Evolutionary conservation across 805 yeast species (phyloP).

Genomic region (Priceomyces melissophilus): DNA sequence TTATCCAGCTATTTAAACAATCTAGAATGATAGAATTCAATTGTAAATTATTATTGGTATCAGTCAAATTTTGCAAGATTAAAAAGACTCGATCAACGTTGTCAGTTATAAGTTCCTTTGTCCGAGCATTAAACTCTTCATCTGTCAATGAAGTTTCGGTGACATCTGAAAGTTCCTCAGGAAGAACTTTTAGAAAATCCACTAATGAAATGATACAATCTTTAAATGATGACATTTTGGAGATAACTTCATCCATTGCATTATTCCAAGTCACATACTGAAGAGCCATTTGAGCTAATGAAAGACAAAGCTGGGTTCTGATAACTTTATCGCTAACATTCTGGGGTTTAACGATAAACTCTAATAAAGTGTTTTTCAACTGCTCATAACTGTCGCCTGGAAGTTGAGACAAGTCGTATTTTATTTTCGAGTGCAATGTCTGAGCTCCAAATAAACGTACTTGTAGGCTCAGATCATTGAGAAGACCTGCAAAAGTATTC

Average conservation of each 20-base stretch:
- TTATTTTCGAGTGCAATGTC: constrained; percentile 79
- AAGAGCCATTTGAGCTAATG: constrained; percentile 77
- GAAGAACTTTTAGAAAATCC: constrained; percentile 81
- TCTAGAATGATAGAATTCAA: constrained; percentile 51
- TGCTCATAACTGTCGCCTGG: constrained; percentile 53
- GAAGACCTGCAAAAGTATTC: constrained; percentile 59
- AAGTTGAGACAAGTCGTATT: constrained; percentile 80
- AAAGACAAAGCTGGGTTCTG: constrained; percentile 78
- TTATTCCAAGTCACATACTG: constrained; percentile 72
- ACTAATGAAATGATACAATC: constrained; percentile 49
- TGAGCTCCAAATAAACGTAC: constrained; percentile 84
- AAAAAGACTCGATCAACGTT: constrained; percentile 68
- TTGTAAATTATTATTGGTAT: constrained; percentile 17
- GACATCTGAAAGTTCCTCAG: constrained; percentile 83
- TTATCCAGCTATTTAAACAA: constrained; percentile 87
- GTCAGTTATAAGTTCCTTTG: constrained; percentile 56
- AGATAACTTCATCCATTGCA: constrained; percentile 66
- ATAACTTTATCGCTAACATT: constrained; percentile 48
- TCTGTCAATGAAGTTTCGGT: constrained; percentile 76
- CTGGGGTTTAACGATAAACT: constrained; percentile 48
- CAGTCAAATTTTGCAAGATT: constrained; percentile 51
- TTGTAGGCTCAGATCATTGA: constrained; percentile 46
- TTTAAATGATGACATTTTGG: constrained; percentile 38
- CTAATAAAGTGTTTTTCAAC: constrained; percentile 67
- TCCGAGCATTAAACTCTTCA: constrained; percentile 69